Evolutionary conservation across 225 moss, liverwort and hornwort species (phyloP), one percentile per base, ranked within the genome.

Genomic region (Pleurozium schreberi): DNA sequence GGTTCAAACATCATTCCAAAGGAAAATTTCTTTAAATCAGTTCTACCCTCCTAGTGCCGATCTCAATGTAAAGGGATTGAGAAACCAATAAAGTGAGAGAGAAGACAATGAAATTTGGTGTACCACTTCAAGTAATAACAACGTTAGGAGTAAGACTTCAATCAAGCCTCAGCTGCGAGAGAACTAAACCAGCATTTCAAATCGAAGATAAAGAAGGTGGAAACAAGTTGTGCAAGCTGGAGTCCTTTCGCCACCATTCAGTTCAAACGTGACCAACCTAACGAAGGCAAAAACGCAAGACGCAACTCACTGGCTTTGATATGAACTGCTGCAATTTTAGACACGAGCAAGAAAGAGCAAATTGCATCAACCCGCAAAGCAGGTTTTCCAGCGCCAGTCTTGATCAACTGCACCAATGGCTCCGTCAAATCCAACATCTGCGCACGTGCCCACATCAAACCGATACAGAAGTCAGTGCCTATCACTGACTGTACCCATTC

Each of bases 331-430:
- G 96, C 94, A 93, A 97, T 93, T 86, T 90, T 92, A 75, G 97
- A 92, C 58, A 97, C 94, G 58, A 99, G 95, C 82, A 97, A 91
- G 71, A 94, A 92, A 43, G 97, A 93, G 87, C 93, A 99, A 58
- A 99, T 93, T 84, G 96, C 97, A 91, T 99, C 99, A 87, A 96
- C 91, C 85, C 99, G 95, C 82, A 95, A 92, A 43, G 96, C 95
- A 92, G 96, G 95, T 89, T 94, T 99, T 62, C 90, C 85, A 65
- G 93, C 83, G 65, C 99, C 96, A 88, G 91, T 95, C 91, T 97
- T 99, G 26, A 95, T 93, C 66, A 97, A 90, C 86, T 95, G 96
- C 84, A 96, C 52, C 82, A 97, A 91, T 79, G 96, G 95, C 89
- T 96, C 97, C 87, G 95, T 92, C 87, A 99, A 90, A 75, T 90